phyloP scores from a whole-genome alignment of 345 rosid genomes.

The Salix brachista region DNA sequence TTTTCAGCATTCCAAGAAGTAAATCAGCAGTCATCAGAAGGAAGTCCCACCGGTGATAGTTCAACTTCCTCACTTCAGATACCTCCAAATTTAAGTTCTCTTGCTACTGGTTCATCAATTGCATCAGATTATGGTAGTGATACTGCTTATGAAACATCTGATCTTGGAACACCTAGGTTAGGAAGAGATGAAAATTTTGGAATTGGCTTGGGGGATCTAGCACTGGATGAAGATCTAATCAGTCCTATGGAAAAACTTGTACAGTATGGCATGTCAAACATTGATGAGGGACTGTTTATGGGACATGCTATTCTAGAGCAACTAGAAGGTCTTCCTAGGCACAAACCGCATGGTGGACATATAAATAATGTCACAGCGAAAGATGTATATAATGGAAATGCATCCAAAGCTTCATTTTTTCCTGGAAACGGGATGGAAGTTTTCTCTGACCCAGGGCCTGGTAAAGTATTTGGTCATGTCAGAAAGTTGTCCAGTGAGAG shows the following conservation, averaged over 20 bases:
- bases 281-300: slow-evolving; percentile 93
- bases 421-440: slow-evolving; percentile 50
- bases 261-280: slow-evolving; percentile 81
- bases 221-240: slow-evolving; percentile 70
- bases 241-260: slow-evolving; percentile 83
- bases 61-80: slow-evolving; percentile 38
- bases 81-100: slow-evolving; percentile 50
- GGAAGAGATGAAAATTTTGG: slow-evolving; percentile 67
- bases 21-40: slow-evolving; percentile 48
- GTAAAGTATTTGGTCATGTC: slow-evolving; percentile 50
- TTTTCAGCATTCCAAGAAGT: slow-evolving; percentile 89
- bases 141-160: slow-evolving; percentile 89
- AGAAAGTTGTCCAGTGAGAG: slow-evolving; percentile 71
- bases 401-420: slow-evolving; percentile 45
- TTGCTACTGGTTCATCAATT: slow-evolving; percentile 56
- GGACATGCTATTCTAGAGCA: slow-evolving; percentile 93
- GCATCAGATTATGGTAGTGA: slow-evolving; percentile 95
- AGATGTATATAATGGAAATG: slow-evolving; percentile 51
- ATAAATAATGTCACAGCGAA: slow-evolving; percentile 42
- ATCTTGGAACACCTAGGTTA: slow-evolving; percentile 73
- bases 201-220: slow-evolving; percentile 58
- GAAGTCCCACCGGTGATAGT: slow-evolving; percentile 40
- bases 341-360: slow-evolving; percentile 50
- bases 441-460: slow-evolving; percentile 57
- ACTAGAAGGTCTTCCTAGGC: slow-evolving; percentile 78